Base-by-base conservation (phyloP, 805 yeast species). In the Priceomyces haplophilus region DNA sequence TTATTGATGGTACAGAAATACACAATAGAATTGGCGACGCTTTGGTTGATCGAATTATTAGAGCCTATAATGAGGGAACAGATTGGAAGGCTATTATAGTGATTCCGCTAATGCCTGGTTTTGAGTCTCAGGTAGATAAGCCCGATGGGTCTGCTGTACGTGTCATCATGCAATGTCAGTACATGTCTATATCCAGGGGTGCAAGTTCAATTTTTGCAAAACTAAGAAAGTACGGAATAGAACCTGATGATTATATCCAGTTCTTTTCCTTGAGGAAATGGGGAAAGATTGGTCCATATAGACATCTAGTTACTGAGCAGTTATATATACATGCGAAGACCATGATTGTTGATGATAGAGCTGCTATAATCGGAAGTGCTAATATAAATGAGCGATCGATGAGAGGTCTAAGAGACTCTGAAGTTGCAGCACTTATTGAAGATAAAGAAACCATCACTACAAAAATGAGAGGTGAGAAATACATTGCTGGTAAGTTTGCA, bases 101-200 rank as follows among this genome's bases (percentile, higher is more conserved):
- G 8, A 88, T 93, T 48, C 99, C 99, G 2, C 72, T 93, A 51
- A 88, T 93, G 93, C 99, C 99, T 1, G 99, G 99, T 0, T 93
- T 95, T 61, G 93, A 85, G 56, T 82, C 96, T 20, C 86, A 88
- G 50, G 95, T 95, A 16, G 98, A 91, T 58, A 80, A 85, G 48
- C 85, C 93, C 12, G 97, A 89, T 51, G 99, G 97, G 1, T 85
- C 96, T 0, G 79, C 96, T n/a, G 89, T 93, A 3, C 80, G 99
- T 56, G 83, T 93, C 19, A 95, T 93, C 51, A 90, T 91, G 93
- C 91, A 89, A 64, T 89, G 97, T 58, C 98, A 93, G 65, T 93
- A 80, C 62, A 82, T 88, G 81, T 84, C 96, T 2, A 93, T 93
- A 15, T 86, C 95, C 0, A 79, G 96, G 56, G 99, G 99, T 2